Base-by-base conservation (phyloP, 768 basidiomycete genomes). In the Leucocoprinus sp. region DNA sequence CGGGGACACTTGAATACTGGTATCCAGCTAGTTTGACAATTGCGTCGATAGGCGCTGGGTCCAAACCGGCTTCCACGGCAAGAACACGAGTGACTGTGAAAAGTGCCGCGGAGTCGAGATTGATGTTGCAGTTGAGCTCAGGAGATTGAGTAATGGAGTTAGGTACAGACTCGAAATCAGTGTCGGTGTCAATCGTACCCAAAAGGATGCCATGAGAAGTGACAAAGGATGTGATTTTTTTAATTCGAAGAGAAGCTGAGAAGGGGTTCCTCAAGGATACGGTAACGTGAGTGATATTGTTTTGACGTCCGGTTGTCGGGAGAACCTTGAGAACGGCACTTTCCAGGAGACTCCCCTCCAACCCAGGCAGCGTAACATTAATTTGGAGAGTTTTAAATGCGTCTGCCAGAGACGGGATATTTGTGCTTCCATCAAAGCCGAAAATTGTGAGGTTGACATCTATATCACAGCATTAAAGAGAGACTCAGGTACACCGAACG, bases 71-170 rank as follows among this genome's bases (percentile, higher is more conserved):
- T 45, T 80, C 69, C 9, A 80, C 69, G 3, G 82, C 82, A 8
- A 86, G 68, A 4, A 69, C 65, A n/a, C 82, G 74, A 24, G 82
- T 81, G 18, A 87, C 64, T 0, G 82, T 81, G 59, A 88, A 87
- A 28, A 88, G 64, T n/a, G 72, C 63, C 7, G 75, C 59, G 15
- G 82, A 82, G 51, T 84, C 77, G 51, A 80, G 71, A 56, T 85
- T 83, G 74, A 86, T 74, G 53, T 76, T 63, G 43, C 85, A 62
- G 48, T 77, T 62, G 48, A 87, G 63, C 5, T 56, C 57, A 6
- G 84, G 83, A 2, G 80, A 83, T 24, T 66, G 61, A 2, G 74
- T 79, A 2, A 69, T 74, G 4, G 68, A 61, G 49, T 78, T 76
- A 8, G 81, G 78, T 5, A 67, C 54, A 0, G 74, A 66, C 9